Percentiles rank a stretch among this genome's conserved stretches.
These are phyloP conservation scores for Lactuca saligna DNA, from an alignment of 129 eudicot species.

Conservation along the genomic window DNA sequence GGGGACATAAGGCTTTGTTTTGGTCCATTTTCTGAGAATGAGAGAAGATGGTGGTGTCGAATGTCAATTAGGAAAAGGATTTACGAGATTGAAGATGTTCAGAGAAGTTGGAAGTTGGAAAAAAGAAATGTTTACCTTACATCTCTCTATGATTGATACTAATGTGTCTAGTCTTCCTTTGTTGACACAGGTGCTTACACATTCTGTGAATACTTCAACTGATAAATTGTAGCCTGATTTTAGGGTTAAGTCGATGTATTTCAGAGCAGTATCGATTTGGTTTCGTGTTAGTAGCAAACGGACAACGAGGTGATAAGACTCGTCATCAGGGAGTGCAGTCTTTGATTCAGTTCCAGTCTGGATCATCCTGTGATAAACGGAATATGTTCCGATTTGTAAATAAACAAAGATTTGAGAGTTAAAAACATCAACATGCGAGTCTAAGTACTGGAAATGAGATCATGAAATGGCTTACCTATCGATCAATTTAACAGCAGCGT, in stretches of 20 bases:
- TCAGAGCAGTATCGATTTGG: slow-evolving; percentile 64
- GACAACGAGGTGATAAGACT: slow-evolving; percentile 69
- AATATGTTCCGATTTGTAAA: slow-evolving; percentile 5
- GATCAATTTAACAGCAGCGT: slow-evolving; percentile 57
- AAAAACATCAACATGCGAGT: slow-evolving; percentile 1
- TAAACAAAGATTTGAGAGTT: neutral
- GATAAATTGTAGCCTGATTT: slow-evolving; percentile 75
- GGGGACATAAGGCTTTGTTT: slow-evolving; percentile 70
- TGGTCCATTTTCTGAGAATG: slow-evolving; percentile 70
- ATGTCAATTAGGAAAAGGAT: neutral
- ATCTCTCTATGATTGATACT: slow-evolving; percentile 78
- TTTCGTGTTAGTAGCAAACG: slow-evolving; percentile 48
- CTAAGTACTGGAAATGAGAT: neutral
- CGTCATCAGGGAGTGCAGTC: slow-evolving; percentile 71
- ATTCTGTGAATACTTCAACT: slow-evolving; percentile 45
- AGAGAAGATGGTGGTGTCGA: neutral
- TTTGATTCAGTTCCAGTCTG: slow-evolving; percentile 49
- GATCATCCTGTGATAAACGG: slow-evolving; percentile 75
- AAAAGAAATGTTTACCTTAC: slow-evolving; percentile 61
- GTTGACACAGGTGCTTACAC: slow-evolving; percentile 55
- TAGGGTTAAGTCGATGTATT: slow-evolving; percentile 63
- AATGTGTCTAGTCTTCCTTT: slow-evolving; percentile 64
- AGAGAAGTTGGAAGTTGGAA: neutral
- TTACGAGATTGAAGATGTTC: neutral
- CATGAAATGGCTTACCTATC: slow-evolving; percentile 44